Evolutionary conservation across 2,329 filamentous ascomycete genomes (phyloP).

Genomic region (Aspergillus amoenus): DNA sequence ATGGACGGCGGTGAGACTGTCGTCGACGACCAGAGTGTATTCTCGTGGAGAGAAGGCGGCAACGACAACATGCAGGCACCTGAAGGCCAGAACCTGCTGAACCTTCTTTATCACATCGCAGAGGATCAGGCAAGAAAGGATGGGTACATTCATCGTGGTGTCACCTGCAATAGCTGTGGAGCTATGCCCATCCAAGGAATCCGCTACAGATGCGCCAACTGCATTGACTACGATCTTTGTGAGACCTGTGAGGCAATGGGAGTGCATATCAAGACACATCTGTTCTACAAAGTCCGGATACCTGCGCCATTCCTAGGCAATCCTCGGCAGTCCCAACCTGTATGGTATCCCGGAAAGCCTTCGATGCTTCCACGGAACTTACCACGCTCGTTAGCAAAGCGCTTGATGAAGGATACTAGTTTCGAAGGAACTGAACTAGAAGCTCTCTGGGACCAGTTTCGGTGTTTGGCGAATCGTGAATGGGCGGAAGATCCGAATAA

Average conservation of each 20-base stretch:
- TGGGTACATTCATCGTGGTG: constrained; percentile 88
- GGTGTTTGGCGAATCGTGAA: constrained; percentile 83
- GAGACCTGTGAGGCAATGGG: constrained; percentile 76
- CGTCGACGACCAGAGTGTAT: constrained; percentile 45
- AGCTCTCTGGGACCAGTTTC: constrained; percentile 95
- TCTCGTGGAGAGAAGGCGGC: constrained; percentile 45
- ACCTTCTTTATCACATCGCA: constrained; percentile 84
- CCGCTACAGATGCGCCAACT: constrained; percentile 92
- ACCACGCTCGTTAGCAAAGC: constrained; percentile 65
- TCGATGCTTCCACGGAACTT: constrained; percentile 67
- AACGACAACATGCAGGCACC: constrained; percentile 41
- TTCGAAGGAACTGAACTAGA: constrained; percentile 87
- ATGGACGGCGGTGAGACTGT: constrained; percentile 37
- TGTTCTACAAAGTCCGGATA: constrained; percentile 94
- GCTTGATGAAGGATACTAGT: constrained; percentile 68
- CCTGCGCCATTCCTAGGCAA: constrained; percentile 80
- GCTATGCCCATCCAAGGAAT: constrained; percentile 87
- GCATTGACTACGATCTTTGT: constrained; percentile 92
- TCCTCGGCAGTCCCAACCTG: constrained; percentile 73
- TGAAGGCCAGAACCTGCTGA: constrained; percentile 76
- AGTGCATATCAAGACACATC: constrained; percentile 83
- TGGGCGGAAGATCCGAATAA: constrained; percentile 79
- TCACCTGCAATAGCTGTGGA: constrained; percentile 86
- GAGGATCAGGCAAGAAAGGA: constrained; percentile 88
- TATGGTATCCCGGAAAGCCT: constrained; percentile 88